Evolutionary conservation across 129 eudicot genomes (phyloP).

Genomic region (Tanacetum coccineum): DNA sequence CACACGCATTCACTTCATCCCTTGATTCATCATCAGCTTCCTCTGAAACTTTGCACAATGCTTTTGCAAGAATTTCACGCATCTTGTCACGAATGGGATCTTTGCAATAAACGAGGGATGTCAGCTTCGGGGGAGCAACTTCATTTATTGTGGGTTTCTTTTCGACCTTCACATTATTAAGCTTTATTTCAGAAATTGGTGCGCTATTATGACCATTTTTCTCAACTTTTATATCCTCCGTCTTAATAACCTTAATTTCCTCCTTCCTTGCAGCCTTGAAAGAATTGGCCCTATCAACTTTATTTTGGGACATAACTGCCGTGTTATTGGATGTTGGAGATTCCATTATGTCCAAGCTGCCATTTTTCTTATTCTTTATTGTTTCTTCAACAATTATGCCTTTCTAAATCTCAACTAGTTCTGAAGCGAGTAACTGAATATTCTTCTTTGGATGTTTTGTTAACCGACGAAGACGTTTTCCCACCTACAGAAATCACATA

Average conservation of each 20-base stretch:
- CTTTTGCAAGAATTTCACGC: slow-evolving; percentile 75
- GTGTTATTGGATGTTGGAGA: slow-evolving; percentile 32
- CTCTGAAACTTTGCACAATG: slow-evolving; percentile 52
- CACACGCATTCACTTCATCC: slow-evolving; percentile 45
- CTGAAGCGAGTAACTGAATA: slow-evolving; percentile 61
- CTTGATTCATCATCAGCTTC: slow-evolving; percentile 55
- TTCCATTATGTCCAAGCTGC: slow-evolving; percentile 28
- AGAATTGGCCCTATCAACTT: slow-evolving; percentile 29
- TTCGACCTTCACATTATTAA: slow-evolving; percentile 34
- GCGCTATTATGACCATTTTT: slow-evolving; percentile 24
- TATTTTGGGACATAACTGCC: slow-evolving; percentile 22
- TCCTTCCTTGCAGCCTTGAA: slow-evolving; percentile 14
- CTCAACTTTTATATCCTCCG: slow-evolving; percentile 35
- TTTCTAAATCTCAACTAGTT: slow-evolving; percentile 75
- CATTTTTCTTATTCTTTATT: slow-evolving; percentile 47
- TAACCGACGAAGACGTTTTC: slow-evolving; percentile 70
- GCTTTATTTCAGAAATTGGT: slow-evolving; percentile 27
- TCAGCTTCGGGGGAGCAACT: slow-evolving; percentile 53
- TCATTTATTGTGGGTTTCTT: slow-evolving; percentile 17
- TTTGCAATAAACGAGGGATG: slow-evolving; percentile 48
- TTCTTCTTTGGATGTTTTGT: slow-evolving; percentile 74
- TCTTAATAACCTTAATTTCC: slow-evolving; percentile 34
- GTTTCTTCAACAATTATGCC: slow-evolving; percentile 67
- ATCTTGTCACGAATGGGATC: slow-evolving; percentile 65
- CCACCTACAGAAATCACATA: slow-evolving; percentile 47